Evolutionary conservation across 805 yeast genomes (phyloP), one percentile per base, ranked within the genome.

Genomic region (Sugiyamaella qingdaonensis): DNA sequence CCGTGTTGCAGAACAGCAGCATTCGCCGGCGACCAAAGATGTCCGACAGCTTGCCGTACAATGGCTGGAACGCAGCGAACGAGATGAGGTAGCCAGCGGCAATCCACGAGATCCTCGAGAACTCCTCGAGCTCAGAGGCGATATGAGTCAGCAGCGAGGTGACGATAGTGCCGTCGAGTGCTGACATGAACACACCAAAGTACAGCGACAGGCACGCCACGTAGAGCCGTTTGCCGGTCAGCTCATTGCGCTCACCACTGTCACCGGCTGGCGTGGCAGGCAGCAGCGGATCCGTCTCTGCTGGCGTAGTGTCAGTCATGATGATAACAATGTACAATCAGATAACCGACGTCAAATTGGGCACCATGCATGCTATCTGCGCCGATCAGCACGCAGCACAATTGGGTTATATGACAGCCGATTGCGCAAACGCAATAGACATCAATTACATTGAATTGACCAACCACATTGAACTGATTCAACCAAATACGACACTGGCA

Each of bases 21-120:
- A 78, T 72, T 43, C 61, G 58, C 63, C 67, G 65, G 36, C 78
- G 61, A 48, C 74, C 71, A 60, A 66, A 64, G 19, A 86, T 78
- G 58, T 87, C 92, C 42, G 86, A 78, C 32, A 85, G 70, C 54
- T 84, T 79, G 3, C 92, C 94, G 52, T 81, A 84, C 24, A 86
- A 64, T 0, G 89, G 91, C 67, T 85, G 91, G 65, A 85, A 84
- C 1, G 87, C 86, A 2, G 88, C 79, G 55, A 80, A 81, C 1
- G 91, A 83, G 29, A 87, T 68, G 32, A 87, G 70, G 51, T 84
- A 82, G 0, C 87, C 78, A 0, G 90, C 81, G 2, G 90, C 89
- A 2, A 86, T 84, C 91, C 92, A 86, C 2, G 82, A 69, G 4
- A 80, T 69, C 11, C 75, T 62, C 14, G 75, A 73, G 39, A 82